phyloP scores from a whole-genome alignment of 2,329 filamentous ascomycete genomes.

The Pyricularia grisea region DNA sequence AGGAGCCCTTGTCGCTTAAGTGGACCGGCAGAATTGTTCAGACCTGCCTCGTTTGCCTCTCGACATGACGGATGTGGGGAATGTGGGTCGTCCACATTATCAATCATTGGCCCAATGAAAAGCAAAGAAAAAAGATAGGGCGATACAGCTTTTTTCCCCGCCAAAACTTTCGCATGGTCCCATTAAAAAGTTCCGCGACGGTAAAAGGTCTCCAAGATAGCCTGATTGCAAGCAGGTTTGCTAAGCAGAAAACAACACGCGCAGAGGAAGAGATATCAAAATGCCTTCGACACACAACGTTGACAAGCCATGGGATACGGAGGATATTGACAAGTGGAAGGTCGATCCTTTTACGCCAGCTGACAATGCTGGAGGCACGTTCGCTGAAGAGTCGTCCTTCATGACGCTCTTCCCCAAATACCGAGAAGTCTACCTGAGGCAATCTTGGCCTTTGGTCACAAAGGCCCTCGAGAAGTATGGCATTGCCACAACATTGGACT shows the following conservation, averaged over 20 bases:
- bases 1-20: background rate
- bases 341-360: slow-evolving; percentile 75
- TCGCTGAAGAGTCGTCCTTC: slow-evolving; percentile 90
- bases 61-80: background rate
- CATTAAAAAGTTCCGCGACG: background rate
- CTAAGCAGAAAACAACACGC: background rate
- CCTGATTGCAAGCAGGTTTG: background rate
- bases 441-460: slow-evolving; percentile 88
- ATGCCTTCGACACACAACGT: slow-evolving; percentile 88
- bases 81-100: background rate
- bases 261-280: slow-evolving; percentile 6
- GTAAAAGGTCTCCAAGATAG: background rate
- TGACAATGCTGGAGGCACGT: slow-evolving; percentile 78
- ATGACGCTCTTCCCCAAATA: slow-evolving; percentile 88
- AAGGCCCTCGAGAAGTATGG: slow-evolving; percentile 77
- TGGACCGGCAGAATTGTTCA: background rate
- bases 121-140: background rate
- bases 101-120: background rate
- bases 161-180: background rate
- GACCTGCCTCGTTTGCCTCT: background rate
- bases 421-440: slow-evolving; percentile 85
- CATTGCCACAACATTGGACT: slow-evolving; percentile 84
- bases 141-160: background rate
- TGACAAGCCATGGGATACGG: slow-evolving; percentile 92
- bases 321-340: slow-evolving; percentile 97